Conservation (phyloP, 2,329 filamentous ascomycete genomes). For the Colletotrichum limetticola region DNA sequence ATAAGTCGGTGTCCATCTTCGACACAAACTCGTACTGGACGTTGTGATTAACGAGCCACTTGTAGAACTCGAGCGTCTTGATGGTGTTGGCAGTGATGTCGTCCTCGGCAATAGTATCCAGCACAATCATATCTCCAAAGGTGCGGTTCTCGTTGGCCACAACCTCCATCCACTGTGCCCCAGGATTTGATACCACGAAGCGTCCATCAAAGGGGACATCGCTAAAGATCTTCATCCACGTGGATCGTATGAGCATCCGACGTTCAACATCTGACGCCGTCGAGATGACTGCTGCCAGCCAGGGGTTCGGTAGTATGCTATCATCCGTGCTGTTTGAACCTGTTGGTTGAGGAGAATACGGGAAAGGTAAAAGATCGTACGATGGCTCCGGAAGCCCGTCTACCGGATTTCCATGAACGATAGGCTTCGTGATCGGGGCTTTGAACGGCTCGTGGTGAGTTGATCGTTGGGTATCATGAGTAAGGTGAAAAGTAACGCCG, state of each 20-base stretch:
- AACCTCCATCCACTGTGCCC: constrained; percentile 39
- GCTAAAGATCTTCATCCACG: constrained; percentile 45
- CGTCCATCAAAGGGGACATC: constrained; percentile 43
- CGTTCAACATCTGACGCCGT: constrained; percentile 42
- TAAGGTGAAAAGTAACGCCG: constrained; percentile 14
- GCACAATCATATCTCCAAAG: constrained; percentile 47
- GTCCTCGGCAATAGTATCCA: constrained; percentile 45
- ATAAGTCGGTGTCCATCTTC: constrained; percentile 47
- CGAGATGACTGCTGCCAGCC: constrained; percentile 45
- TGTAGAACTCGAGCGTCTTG: constrained; percentile 47
- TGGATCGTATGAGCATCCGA: constrained; percentile 44
- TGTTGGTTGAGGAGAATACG: constrained; percentile 38
- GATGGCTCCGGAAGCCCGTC: constrained; percentile 12
- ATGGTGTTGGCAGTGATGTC: constrained; percentile 46
- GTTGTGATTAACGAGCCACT: constrained; percentile 41
- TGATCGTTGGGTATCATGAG: neutral
- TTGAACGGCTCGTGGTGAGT: constrained; percentile 28
- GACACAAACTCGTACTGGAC: constrained; percentile 44
- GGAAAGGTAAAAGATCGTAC: constrained; percentile 40
- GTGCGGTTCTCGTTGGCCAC: constrained; percentile 45
- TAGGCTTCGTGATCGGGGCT: constrained; percentile 21
- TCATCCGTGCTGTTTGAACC: neutral
- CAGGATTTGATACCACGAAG: constrained; percentile 46
- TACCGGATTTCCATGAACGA: constrained; percentile 32
- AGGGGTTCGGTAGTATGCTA: constrained; percentile 30